Evolutionary conservation across 805 yeast genomes (phyloP), one percentile per base, ranked within the genome.

Genomic region (Cyberlindnera nakhonratchasimensis): DNA sequence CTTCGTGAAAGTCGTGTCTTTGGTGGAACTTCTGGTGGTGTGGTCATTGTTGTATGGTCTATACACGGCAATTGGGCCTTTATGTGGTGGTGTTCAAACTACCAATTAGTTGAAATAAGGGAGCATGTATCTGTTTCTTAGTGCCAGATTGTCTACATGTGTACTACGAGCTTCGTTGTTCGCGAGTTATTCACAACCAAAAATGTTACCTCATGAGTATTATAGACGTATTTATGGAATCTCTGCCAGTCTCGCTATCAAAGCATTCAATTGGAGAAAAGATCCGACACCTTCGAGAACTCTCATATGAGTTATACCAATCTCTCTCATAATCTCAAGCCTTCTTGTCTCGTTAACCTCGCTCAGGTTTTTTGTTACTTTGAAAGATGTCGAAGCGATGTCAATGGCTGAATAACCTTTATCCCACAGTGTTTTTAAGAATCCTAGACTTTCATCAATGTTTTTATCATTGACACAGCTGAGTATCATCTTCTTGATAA

Each of bases 351-450:
- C 98, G 31, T 71, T 73, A 8, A 87, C 67, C 16, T 79, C 82
- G 8, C 74, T 79, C 46, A 93, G 57, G 2, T 83, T 77, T 64
- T 90, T 91, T 21, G 88, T 77, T 9, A 93, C 98, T 49, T 86
- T 77, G 67, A 93, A 93, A 56, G 90, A 79, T 42, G 95, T 89
- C 2, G 95, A 82, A 5, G 90, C 88, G 32, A 93, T 86, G 64
- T 93, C 99, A 21, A 88, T 86, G 0, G 96, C 93, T 12, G 91
- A 81, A 62, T 91, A 93, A 6, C 99, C 99, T 58, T 86, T 86
- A 28, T 66, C 70, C 96, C 97, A 91, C 23, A 93, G 70, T 5
- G 73, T 71, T 39, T 77, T 79, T 51, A 93, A 72, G 31, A 77
- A 71, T 10, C 69, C 76, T 11, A 89, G 58, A 2, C 95, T 81